Evolutionary conservation across 2,329 filamentous ascomycete species (phyloP), one percentile per base, ranked within the genome.

Genomic region (Alternaria gaisen): DNA sequence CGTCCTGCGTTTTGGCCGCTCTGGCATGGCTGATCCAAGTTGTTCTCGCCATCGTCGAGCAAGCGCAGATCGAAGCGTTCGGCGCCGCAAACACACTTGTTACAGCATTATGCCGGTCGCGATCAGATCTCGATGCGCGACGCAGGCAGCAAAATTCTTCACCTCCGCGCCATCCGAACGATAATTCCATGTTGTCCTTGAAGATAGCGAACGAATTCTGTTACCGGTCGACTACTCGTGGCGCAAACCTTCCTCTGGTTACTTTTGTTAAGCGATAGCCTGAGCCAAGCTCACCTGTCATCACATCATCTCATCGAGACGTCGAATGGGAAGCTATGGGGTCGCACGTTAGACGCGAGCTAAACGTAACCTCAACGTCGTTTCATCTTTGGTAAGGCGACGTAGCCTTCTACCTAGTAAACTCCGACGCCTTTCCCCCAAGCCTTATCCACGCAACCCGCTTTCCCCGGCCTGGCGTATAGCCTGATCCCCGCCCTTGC

Each of bases 241-340:
- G 41, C 43, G 41, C 34, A 43, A 48, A 48, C 48, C 26, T 56
- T 46, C 24, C 42, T 52, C 42, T 16, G 24, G 14, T 40, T 58
- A 30, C 53, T 61, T 18, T 55, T 58, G 22, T 38, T 53, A 51
- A 58, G 60, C 62, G 59, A 66, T 66, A 55, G 58, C 56, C 63
- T 60, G 56, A 62, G 68, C 66, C 66, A 68, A 69, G 66, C 44
- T 57, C 51, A 58, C 54, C 50, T 64, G 53, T 65, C 60, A 58
- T 67, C 53, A 58, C 68, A 55, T 66, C 59, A 65, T 63, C 53
- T 43, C 30, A 46, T 42, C 40, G n/a, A 32, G 12, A 48, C 52
- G 48, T 60, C 70, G 60, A 74, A 71, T 72, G 57, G 68, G 67
- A 73, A 58, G 62, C 53, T 24, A 38, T 60, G 68, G 66, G 50